Evolutionary conservation across 2,329 filamentous ascomycete species (phyloP), one percentile per base, ranked within the genome.

Genomic region (Fonsecaea monophora): DNA sequence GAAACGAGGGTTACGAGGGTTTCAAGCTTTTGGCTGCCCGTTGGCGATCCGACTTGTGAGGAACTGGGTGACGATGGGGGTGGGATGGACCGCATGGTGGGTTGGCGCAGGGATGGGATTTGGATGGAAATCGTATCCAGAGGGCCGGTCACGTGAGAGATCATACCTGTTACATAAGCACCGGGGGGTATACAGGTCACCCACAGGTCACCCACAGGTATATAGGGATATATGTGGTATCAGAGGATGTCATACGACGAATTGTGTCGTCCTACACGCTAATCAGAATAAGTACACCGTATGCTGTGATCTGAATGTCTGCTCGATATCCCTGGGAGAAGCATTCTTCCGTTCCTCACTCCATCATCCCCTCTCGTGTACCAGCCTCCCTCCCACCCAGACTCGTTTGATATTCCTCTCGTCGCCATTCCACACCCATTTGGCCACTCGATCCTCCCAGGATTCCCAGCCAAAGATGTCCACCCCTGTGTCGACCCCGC

Each of bases 381-480:
- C 95, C 77, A 96, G 78, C 70, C 88, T 81, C 2, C 95, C 95
- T 76, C 85, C 88, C 1, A 98, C 93, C 94, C 94, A 99, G 4
- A 99, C 95, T 72, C 85, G 88, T 73, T 85, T 85, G 2, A 93
- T 94, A 78, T 98, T 98, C 72, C 94, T 84, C 79, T 98, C 95
- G 81, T 98, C 94, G 0, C 95, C 95, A 71, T 87, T 91, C 80
- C 91, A 99, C 68, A 98, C 83, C 95, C 95, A 99, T 83, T 99
- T 99, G 60, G 92, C 91, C 10, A 98, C 81, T 74, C 83, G 87
- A 74, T 98, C 92, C 45, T 90, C 87, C 92, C 91, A 96, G n/a
- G 76, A 86, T 84, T 98, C 94, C 86, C 90, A 92, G 0, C 93
- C 94, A 82, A 97, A 99, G 0, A 97, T 78, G 78, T 97, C 93